phyloP scores from a whole-genome alignment of 257 asterid species.

The Salvia hispanica region DNA sequence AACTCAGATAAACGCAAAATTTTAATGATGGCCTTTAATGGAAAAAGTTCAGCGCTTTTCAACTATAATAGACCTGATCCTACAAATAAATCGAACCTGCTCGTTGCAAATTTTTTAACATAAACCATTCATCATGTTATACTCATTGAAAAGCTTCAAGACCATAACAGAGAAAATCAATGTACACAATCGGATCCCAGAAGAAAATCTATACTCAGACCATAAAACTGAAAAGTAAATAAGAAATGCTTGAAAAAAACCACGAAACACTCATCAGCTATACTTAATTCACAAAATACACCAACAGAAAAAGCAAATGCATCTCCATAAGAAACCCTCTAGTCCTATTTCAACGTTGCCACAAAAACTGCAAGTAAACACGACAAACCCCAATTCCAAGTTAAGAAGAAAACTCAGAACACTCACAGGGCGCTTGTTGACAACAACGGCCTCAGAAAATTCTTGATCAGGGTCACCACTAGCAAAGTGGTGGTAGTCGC shows the following conservation, averaged over 20 bases:
- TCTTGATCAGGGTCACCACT: conserved; percentile 50
- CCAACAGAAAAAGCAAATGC: neutral
- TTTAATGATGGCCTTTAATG: neutral
- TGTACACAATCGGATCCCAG: neutral
- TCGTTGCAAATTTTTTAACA: conserved; percentile 14
- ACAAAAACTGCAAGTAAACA: no score
- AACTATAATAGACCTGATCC: conserved; percentile 24
- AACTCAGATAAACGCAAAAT: conserved; percentile 7
- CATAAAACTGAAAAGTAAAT: neutral
- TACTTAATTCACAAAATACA: conserved; percentile 15
- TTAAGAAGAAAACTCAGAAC: conserved; percentile 9
- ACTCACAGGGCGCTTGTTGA: conserved; percentile 75
- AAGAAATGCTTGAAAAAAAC: neutral
- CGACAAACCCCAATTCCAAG: conserved; percentile 17
- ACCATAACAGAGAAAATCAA: conserved; percentile 12
- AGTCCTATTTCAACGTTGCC: no score
- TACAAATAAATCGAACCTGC: conserved; percentile 17
- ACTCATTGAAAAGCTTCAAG: conserved; percentile 19
- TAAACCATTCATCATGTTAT: neutral
- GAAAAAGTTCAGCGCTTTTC: conserved; percentile 8
- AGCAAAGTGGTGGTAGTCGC: conserved; percentile 67
- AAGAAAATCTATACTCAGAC: neutral
- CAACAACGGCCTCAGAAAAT: conserved; percentile 58
- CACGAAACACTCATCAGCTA: neutral
- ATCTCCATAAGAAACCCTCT: no score